These are phyloP conservation scores for Rhizophora apiculata DNA, from an alignment of 345 rosid genomes.

Conservation along the genomic window DNA sequence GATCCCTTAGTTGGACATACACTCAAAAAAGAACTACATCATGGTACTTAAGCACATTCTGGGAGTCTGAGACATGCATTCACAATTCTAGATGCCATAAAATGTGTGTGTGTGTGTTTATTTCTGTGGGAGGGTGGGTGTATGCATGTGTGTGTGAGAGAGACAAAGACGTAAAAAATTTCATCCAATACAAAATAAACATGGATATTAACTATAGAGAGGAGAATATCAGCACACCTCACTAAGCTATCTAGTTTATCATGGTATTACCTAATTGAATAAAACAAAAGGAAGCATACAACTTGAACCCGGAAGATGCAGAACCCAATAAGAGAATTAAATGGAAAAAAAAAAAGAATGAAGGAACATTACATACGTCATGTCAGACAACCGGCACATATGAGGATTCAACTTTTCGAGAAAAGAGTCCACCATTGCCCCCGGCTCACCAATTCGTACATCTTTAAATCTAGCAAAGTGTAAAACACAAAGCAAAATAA, in stretches of 20 bases:
- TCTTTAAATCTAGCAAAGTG: conserved; percentile 56
- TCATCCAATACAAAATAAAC: no score
- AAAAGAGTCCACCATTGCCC: conserved; percentile 29
- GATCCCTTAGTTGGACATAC: background rate
- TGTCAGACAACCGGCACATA: conserved; percentile 74
- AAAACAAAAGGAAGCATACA: background rate
- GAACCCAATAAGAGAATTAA: background rate
- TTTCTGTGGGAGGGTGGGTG: no score
- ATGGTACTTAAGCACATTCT: background rate
- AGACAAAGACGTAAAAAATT: no score
- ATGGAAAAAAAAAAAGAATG: background rate
- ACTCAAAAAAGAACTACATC: background rate
- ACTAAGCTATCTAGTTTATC: background rate
- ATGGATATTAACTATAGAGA: no score
- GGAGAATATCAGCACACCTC: background rate
- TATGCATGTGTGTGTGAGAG: no score
- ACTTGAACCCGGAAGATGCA: no score
- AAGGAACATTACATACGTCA: conserved; percentile 47
- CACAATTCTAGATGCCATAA: no score
- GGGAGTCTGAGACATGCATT: no score
- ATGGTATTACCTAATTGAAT: background rate
- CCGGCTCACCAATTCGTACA: conserved; percentile 68
- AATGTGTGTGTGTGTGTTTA: no score
- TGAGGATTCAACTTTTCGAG: conserved; percentile 55
- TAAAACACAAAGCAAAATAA: background rate